Evolutionary conservation across 1,139 yeast genomes (phyloP).

Genomic region (Pichia sp.): DNA sequence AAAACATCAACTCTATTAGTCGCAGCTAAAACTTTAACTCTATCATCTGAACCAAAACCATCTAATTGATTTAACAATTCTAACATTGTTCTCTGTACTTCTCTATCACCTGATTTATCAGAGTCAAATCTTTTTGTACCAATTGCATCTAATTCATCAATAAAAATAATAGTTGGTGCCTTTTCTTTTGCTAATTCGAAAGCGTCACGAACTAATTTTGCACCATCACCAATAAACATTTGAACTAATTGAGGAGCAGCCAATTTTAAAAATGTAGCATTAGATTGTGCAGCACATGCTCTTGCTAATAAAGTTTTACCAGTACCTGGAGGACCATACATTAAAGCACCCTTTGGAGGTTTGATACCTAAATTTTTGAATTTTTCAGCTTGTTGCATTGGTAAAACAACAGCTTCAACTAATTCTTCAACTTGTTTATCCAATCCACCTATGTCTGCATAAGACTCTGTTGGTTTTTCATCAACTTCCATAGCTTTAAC

Average conservation of each 20-base stretch:
- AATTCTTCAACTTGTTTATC: constrained; percentile 97
- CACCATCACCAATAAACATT: constrained; percentile 99
- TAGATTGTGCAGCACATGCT: constrained; percentile 99
- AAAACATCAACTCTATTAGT: constrained; percentile 96
- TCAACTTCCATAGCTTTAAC: constrained; percentile 99
- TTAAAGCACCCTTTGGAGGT: constrained; percentile 96
- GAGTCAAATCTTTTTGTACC: constrained; percentile 98
- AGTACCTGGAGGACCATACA: constrained; percentile 99
- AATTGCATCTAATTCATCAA: constrained; percentile 97
- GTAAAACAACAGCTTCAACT: constrained; percentile 95
- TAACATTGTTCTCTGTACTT: constrained; percentile 98
- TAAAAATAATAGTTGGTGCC: constrained; percentile 95
- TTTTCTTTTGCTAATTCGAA: constrained; percentile 98
- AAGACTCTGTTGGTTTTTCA: constrained; percentile 95
- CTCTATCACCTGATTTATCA: constrained; percentile 96
- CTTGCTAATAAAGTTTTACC: constrained; percentile 96
- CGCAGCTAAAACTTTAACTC: constrained; percentile 96
- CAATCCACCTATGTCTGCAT: constrained; percentile 94
- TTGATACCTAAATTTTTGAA: constrained; percentile 88
- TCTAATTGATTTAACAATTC: constrained; percentile 94
- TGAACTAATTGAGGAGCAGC: constrained; percentile 99
- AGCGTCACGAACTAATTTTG: constrained; percentile 95
- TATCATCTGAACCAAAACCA: constrained; percentile 96
- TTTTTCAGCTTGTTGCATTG: constrained; percentile 97
- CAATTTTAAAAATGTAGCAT: constrained; percentile 92